Evolutionary conservation across 2,329 filamentous ascomycete genomes (phyloP).

Genomic region (Capronia coronata): DNA sequence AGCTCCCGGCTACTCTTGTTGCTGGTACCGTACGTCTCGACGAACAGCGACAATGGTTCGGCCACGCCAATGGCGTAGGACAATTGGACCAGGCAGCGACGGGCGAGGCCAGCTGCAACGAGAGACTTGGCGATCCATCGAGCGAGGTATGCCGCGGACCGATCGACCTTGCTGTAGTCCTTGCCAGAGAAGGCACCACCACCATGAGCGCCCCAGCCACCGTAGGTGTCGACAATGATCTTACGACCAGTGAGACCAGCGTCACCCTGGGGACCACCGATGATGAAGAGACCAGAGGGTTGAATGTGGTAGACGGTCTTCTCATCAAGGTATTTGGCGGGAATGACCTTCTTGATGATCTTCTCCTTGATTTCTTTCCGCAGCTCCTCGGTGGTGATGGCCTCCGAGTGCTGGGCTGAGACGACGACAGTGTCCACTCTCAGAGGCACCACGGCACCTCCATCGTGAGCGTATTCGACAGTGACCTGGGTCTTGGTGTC

Average conservation of each 20-base stretch:
- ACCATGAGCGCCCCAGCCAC: conserved; percentile 98
- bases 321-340: conserved; percentile 83
- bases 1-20: conserved; percentile 84
- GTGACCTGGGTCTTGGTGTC: conserved; percentile 99
- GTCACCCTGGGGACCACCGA: conserved; percentile 97
- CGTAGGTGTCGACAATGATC: conserved; percentile 99
- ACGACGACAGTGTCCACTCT: conserved; percentile 96
- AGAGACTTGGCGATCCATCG: conserved; percentile 99
- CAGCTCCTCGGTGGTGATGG: conserved; percentile 83
- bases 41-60: conserved; percentile 95
- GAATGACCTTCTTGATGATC: conserved; percentile 94
- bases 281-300: conserved; percentile 97
- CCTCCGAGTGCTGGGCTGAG: conserved; percentile 85
- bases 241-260: conserved; percentile 97
- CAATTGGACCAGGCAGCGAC: conserved; percentile 91
- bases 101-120: conserved; percentile 78
- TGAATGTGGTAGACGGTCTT: conserved; percentile 97
- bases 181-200: conserved; percentile 99
- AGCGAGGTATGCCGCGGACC: conserved; percentile 92
- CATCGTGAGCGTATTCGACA: conserved; percentile 95
- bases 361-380: conserved; percentile 94
- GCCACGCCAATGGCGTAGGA: conserved; percentile 99
- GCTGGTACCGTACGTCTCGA: conserved; percentile 95
- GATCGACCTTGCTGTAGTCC: conserved; percentile 99
- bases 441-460: conserved; percentile 82